Evolutionary conservation across 306 rosid species (phyloP).

Genomic region (Quercus glauca): DNA sequence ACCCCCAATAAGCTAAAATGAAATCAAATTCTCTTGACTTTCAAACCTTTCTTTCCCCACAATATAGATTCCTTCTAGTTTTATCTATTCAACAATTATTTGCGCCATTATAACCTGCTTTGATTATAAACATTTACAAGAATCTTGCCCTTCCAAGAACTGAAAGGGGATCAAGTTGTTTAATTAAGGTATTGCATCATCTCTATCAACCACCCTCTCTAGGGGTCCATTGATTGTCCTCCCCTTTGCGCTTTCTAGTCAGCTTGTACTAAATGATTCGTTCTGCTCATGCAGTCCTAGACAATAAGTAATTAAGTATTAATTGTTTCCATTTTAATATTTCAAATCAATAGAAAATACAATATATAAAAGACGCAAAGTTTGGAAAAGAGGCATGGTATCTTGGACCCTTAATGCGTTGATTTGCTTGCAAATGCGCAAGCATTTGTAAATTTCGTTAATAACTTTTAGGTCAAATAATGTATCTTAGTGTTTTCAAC

Average conservation of each 20-base stretch:
- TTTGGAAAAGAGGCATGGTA: neutral
- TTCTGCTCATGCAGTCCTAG: neutral
- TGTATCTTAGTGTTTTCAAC: too few species aligned
- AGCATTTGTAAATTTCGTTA: neutral
- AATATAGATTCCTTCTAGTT: too few species aligned
- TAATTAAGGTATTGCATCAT: neutral
- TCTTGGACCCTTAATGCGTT: neutral
- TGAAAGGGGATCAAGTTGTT: neutral
- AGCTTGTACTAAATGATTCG: neutral
- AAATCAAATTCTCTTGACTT: neutral
- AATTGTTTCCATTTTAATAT: neutral
- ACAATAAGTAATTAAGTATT: neutral
- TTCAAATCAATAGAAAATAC: neutral
- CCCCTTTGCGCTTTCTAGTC: neutral
- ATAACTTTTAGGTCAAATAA: neutral
- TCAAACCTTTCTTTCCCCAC: neutral
- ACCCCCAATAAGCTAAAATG: conserved; percentile 1
- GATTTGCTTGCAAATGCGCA: neutral
- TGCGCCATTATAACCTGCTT: neutral
- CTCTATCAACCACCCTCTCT: conserved; percentile 8
- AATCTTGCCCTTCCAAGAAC: conserved; percentile 24
- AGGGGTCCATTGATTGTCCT: neutral
- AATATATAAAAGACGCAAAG: neutral
- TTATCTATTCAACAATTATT: neutral
- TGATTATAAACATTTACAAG: conserved; percentile 8